phyloP scores from a whole-genome alignment of 2,329 filamentous ascomycete species.

The Clonostachys sp. region DNA sequence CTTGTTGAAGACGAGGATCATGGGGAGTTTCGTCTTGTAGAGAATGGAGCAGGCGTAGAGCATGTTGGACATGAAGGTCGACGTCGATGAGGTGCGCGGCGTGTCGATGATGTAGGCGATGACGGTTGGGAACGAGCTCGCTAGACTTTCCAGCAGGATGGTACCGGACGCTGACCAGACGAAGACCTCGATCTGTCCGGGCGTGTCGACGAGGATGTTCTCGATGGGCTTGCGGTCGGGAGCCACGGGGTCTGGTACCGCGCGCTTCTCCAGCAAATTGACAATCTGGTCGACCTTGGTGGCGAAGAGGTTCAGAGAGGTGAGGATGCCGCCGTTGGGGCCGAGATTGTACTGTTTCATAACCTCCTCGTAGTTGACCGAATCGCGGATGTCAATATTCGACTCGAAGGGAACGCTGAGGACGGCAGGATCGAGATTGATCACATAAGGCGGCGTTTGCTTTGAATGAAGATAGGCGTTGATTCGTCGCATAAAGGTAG shows the following conservation, averaged over 20 bases:
- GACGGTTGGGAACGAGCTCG: slow-evolving; percentile 91
- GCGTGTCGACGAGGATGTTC: slow-evolving; percentile 90
- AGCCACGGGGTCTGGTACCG: slow-evolving; percentile 56
- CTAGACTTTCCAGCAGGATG: slow-evolving; percentile 88
- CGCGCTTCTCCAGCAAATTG: slow-evolving; percentile 82
- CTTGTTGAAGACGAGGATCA: slow-evolving; percentile 99
- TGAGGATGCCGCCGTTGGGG: slow-evolving; percentile 94
- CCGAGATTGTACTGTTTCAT: slow-evolving; percentile 99
- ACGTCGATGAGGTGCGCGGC: slow-evolving; percentile 85
- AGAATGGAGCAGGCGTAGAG: slow-evolving; percentile 97
- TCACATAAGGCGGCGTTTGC: slow-evolving; percentile 81
- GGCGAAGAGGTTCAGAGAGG: slow-evolving; percentile 91
- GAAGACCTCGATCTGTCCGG: slow-evolving; percentile 97
- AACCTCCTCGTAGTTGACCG: slow-evolving; percentile 98
- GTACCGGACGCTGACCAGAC: slow-evolving; percentile 96
- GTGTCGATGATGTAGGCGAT: slow-evolving; percentile 98
- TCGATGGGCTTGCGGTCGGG: slow-evolving; percentile 62
- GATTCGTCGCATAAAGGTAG: slow-evolving; percentile 99
- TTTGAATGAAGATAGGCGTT: slow-evolving; percentile 86
- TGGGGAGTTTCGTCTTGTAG: slow-evolving; percentile 97
- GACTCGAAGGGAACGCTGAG: slow-evolving; percentile 89
- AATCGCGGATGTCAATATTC: slow-evolving; percentile 98
- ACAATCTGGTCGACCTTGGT: slow-evolving; percentile 98
- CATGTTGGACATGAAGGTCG: slow-evolving; percentile 99
- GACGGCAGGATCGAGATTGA: slow-evolving; percentile 96